These are phyloP conservation scores for Aristolochia californica DNA, from an alignment of 164 flowering plant genomes.

Conservation along the genomic window DNA sequence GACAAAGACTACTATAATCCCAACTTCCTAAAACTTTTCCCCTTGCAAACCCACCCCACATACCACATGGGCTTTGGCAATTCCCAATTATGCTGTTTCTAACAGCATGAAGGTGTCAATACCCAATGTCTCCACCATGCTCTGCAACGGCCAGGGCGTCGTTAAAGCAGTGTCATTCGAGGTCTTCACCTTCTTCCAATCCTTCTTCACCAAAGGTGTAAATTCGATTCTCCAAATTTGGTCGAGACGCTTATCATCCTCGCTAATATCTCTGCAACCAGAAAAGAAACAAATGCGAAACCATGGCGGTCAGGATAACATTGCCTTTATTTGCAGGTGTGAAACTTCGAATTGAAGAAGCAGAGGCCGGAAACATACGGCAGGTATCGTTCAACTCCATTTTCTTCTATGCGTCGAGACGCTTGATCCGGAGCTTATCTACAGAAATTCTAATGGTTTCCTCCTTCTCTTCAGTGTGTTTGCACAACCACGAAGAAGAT, in stretches of 20 bases:
- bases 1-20: no score
- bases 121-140: constrained; percentile 81
- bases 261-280: constrained; percentile 43
- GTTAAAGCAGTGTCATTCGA: constrained; percentile 34
- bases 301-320: no score
- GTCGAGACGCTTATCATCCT: constrained; percentile 75
- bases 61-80: no score
- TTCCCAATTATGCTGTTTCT: no score
- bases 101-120: no score
- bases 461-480: constrained; percentile 21
- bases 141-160: constrained; percentile 73
- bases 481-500: no score
- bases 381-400: constrained; percentile 68
- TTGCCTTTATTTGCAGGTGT: no score
- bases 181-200: constrained; percentile 62
- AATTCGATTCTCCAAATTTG: constrained; percentile 77
- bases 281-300: not conserved
- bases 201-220: constrained; percentile 78
- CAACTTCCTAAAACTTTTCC: no score
- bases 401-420: constrained; percentile 74
- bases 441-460: constrained; percentile 52
- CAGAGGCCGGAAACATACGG: constrained; percentile 23
- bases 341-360: not conserved
- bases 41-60: no score
- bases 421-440: constrained; percentile 88